Conservation (phyloP, 208 protist species). For the Polymyxa betae region DNA sequence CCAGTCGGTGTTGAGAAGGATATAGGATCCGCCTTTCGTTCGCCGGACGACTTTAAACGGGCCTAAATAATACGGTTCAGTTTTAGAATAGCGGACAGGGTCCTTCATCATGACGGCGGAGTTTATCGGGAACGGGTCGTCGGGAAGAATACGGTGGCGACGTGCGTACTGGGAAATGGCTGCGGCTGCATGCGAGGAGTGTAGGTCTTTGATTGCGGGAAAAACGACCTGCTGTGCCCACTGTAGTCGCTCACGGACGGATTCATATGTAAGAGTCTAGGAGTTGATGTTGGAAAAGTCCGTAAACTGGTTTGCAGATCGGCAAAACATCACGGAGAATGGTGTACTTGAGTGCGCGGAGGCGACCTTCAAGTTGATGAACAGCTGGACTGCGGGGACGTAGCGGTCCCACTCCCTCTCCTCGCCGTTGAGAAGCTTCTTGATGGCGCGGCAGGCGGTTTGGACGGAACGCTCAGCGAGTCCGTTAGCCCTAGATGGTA, state of each 20-base stretch:
- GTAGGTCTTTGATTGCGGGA: background rate
- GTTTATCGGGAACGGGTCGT: constrained; percentile 16
- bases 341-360: background rate
- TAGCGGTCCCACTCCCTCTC: background rate
- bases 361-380: constrained; percentile 14
- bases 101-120: background rate
- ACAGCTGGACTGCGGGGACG: constrained; percentile 25
- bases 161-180: background rate
- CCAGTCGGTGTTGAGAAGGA: background rate
- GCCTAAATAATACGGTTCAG: constrained; percentile 7
- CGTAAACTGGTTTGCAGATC: constrained; percentile 5
- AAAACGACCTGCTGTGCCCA: constrained; percentile 34
- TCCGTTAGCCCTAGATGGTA: background rate
- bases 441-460: background rate
- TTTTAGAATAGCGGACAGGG: background rate
- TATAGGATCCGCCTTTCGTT: background rate
- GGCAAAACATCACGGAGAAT: constrained; percentile 10
- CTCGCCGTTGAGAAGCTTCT: background rate
- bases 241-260: background rate
- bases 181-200: constrained; percentile 8
- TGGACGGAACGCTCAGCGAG: background rate
- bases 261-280: background rate
- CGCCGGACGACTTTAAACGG: constrained; percentile 40
- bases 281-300: background rate
- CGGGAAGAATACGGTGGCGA: constrained; percentile 16